Evolutionary conservation across 495 filamentous ascomycete species (phyloP), one percentile per base, ranked within the genome.

Genomic region (Gamarada debralockiae): DNA sequence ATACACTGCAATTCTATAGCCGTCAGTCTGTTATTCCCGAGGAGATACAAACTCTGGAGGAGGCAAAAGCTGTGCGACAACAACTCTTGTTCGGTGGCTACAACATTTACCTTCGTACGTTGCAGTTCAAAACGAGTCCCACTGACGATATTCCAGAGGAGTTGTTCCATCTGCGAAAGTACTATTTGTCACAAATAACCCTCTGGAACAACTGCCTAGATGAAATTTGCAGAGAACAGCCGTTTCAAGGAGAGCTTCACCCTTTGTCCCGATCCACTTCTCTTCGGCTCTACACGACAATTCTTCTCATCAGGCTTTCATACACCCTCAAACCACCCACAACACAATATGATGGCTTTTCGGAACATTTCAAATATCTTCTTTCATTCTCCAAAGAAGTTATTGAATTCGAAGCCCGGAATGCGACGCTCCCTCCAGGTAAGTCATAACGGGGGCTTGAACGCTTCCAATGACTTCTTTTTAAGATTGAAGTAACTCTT

Each of bases 71-170:
- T 0, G 14, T 47, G 12, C 21, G 48, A 22, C 15, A 60, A 22
- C 10, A 46, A 9, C 13, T 57, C 5, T 24, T 57, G 33, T 57
- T 47, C 39, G 34, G 52, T 13, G 40, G 48, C 10, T 43, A 52
- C 24, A 40, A 31, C 3, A 23, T 48, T 3, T 38, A 34, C 7
- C 50, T 51, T 33, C 21, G 40, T 10, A 48, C 10, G 23, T 49
- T 37, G 22, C 46, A 33, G 21, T 27, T 6, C 3, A 18, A 37
- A 49, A 10, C 23, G 17, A n/a, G n/a, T n/a, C n/a, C 46, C 31
- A 18, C 4, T 12, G 12, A 18, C 46, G 17, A 20, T 49, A 4
- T 18, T 4, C 24, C 4, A 12, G 14, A 5, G 5, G 4, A n/a
- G n/a, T n/a, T n/a, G n/a, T n/a, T n/a, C n/a, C n/a, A n/a, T n/a